These are phyloP conservation scores for Penicillium decumbens DNA, from an alignment of 2,329 filamentous ascomycete species.

Conservation along the genomic window DNA sequence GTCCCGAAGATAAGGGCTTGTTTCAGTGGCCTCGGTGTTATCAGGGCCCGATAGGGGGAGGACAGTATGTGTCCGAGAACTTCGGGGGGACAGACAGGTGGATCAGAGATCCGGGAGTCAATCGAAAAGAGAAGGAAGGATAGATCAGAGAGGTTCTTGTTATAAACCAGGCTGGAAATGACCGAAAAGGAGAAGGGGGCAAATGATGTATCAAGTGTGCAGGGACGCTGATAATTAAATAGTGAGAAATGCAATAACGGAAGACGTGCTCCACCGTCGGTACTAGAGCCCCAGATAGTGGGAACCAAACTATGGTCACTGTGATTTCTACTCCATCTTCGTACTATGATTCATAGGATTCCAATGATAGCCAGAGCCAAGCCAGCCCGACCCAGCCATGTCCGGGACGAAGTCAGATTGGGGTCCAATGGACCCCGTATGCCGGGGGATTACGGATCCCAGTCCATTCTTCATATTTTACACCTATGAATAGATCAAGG, in stretches of 20 bases:
- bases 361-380: constrained; percentile 18
- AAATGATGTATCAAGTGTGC: constrained; percentile 22
- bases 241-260: constrained; percentile 10
- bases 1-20: background rate
- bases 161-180: background rate
- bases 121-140: background rate
- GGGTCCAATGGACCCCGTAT: constrained; percentile 5
- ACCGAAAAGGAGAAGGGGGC: constrained; percentile 1
- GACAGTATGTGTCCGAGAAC: background rate
- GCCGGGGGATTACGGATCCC: constrained; percentile 21
- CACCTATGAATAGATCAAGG: background rate
- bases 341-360: constrained; percentile 19
- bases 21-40: background rate
- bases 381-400: constrained; percentile 13
- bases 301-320: constrained; percentile 16
- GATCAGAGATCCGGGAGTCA: background rate
- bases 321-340: constrained; percentile 10
- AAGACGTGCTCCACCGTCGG: constrained; percentile 20
- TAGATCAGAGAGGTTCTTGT: background rate
- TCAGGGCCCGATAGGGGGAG: background rate
- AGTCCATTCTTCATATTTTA: background rate
- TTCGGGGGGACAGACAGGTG: background rate
- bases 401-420: constrained; percentile 5
- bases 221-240: constrained; percentile 26
- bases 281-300: constrained; percentile 25